phyloP scores from a whole-genome alignment of 306 rosid species.

The Gastrolobium villosum region DNA sequence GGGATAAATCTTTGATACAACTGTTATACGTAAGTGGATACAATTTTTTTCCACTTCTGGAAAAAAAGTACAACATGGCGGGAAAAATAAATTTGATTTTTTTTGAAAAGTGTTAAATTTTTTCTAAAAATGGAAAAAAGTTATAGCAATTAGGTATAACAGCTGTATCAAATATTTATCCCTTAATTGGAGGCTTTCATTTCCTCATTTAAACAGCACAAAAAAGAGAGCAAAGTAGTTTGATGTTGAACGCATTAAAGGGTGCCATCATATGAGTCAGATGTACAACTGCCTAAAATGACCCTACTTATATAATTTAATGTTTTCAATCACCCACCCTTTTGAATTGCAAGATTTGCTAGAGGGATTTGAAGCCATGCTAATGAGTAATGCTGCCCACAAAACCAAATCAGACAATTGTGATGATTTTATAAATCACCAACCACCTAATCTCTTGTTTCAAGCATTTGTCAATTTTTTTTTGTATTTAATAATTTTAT shows the following conservation, averaged over 20 bases:
- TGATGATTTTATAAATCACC: conserved; percentile 8
- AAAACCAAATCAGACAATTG: conserved; percentile 30
- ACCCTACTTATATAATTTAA: conserved; percentile 38
- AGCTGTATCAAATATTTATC: too few relatives aligned
- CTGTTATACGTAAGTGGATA: too few relatives aligned
- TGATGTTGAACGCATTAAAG: conserved; percentile 34
- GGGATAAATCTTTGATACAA: too few relatives aligned
- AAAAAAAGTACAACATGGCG: too few relatives aligned
- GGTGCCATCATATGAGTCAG: neutral
- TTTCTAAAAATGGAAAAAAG: too few relatives aligned
- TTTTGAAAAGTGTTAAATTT: too few relatives aligned
- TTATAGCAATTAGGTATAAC: too few relatives aligned
- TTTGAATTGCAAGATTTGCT: neutral
- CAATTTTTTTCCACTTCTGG: too few relatives aligned
- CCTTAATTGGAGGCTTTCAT: conserved; percentile 25
- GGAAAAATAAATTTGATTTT: too few relatives aligned
- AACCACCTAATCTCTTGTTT: conserved; percentile 19
- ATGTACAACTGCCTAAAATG: neutral
- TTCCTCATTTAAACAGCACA: conserved; percentile 31
- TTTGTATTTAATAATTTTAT: conserved; percentile 21
- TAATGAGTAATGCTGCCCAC: conserved; percentile 6
- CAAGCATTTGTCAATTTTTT: conserved; percentile 31
- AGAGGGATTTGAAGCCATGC: conserved; percentile 27
- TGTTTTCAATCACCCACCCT: conserved; percentile 6
- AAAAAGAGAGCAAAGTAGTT: neutral